phyloP scores from a whole-genome alignment of 2,329 filamentous ascomycete genomes.

The Ophiostoma perfectum region DNA sequence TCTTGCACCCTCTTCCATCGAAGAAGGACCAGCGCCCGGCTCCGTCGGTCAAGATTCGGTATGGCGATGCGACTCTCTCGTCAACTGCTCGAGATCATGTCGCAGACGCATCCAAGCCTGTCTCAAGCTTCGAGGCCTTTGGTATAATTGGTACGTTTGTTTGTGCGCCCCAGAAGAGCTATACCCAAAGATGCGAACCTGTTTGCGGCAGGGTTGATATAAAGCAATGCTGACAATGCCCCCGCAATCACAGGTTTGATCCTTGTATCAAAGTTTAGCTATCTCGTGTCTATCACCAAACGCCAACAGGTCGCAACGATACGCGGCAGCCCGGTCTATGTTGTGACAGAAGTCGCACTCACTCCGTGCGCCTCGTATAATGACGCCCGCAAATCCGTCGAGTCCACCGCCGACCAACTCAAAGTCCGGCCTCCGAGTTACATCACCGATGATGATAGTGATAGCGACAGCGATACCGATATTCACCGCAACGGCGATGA shows the following conservation, averaged over 20 bases:
- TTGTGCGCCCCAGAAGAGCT: no score
- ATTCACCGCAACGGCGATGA: conserved; percentile 26
- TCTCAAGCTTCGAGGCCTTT: conserved; percentile 54
- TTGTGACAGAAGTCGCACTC: conserved; percentile 82
- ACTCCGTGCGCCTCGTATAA: conserved; percentile 74
- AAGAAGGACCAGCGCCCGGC: conserved; percentile 53
- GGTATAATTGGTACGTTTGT: conserved; percentile 50
- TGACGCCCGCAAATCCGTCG: conserved; percentile 69
- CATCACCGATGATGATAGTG: conserved; percentile 39
- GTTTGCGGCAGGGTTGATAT: no score
- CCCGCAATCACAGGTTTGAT: conserved; percentile 61
- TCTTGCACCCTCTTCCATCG: conserved; percentile 65
- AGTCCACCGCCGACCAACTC: conserved; percentile 48
- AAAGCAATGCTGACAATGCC: not conserved
- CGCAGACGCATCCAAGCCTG: conserved; percentile 41
- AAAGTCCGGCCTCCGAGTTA: conserved; percentile 34
- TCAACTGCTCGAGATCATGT: conserved; percentile 41
- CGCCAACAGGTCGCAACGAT: conserved; percentile 87
- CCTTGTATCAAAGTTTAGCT: conserved; percentile 72
- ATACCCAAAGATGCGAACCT: no score
- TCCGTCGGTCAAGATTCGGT: conserved; percentile 63
- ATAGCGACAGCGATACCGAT: conserved; percentile 39
- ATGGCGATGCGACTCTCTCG: conserved; percentile 52
- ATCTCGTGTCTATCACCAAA: conserved; percentile 78
- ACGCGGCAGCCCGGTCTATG: conserved; percentile 74